These are phyloP conservation scores for Coemansia sp. DNA, from an alignment of 192 early-diverging fungal genomes.

Conservation along the genomic window DNA sequence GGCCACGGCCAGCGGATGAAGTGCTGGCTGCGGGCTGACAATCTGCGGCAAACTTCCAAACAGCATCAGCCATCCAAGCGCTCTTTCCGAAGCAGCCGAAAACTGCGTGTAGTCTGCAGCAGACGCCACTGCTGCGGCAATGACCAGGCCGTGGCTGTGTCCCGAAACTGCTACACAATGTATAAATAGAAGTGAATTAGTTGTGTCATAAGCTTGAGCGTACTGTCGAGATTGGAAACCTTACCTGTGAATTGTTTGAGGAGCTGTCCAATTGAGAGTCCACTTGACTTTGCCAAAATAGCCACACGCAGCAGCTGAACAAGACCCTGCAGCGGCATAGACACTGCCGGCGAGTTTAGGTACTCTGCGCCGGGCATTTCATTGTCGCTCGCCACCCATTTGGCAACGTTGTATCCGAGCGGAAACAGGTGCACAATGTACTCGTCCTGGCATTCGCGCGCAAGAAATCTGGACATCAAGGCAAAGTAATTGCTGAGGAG, in stretches of 20 bases:
- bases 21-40: slow-evolving; percentile 64
- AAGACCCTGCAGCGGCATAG: slow-evolving; percentile 78
- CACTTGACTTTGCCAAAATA: slow-evolving; percentile 64
- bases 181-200: not conserved
- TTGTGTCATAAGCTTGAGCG: not conserved
- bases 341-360: slow-evolving; percentile 70
- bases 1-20: slow-evolving; percentile 76
- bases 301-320: slow-evolving; percentile 83
- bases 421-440: slow-evolving; percentile 61
- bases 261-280: slow-evolving; percentile 53
- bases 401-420: slow-evolving; percentile 66
- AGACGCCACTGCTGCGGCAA: slow-evolving; percentile 79
- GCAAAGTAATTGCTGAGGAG: slow-evolving; percentile 65
- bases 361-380: slow-evolving; percentile 64
- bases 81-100: slow-evolving; percentile 69
- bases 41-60: slow-evolving; percentile 78
- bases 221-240: not conserved
- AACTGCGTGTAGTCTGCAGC: slow-evolving; percentile 67
- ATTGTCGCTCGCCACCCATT: slow-evolving; percentile 66
- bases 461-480: slow-evolving; percentile 66
- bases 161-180: slow-evolving; percentile 69
- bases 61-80: slow-evolving; percentile 77
- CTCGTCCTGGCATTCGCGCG: slow-evolving; percentile 53
- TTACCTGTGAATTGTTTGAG: slow-evolving; percentile 40
- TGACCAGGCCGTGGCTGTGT: slow-evolving; percentile 85